phyloP scores from a whole-genome alignment of 2,329 filamentous ascomycete species.

The Fonsecaea nubica region DNA sequence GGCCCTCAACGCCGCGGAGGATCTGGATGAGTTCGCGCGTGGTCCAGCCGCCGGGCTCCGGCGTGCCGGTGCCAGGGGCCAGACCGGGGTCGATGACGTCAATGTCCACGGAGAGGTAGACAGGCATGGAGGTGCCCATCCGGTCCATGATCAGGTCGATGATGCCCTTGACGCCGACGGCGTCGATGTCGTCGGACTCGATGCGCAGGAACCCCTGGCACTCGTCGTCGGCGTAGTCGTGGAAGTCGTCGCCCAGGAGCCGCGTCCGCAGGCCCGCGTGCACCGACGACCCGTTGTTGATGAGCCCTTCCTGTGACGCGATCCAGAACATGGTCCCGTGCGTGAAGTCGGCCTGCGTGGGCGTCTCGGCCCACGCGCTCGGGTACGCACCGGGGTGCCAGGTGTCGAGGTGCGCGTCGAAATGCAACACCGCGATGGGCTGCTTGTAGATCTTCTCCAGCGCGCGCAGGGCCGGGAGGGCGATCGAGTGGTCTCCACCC shows the following conservation, averaged over 20 bases:
- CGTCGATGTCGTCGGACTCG: constrained; percentile 85
- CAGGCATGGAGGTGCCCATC: constrained; percentile 75
- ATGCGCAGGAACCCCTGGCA: constrained; percentile 81
- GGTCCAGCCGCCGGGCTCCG: constrained; percentile 90
- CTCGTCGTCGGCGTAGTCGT: constrained; percentile 75
- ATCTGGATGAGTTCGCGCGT: constrained; percentile 86
- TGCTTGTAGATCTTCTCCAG: constrained; percentile 67
- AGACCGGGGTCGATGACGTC: constrained; percentile 78
- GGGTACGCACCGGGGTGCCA: constrained; percentile 83
- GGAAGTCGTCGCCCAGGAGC: constrained; percentile 69
- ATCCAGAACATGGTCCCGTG: constrained; percentile 94
- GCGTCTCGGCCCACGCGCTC: constrained; percentile 67
- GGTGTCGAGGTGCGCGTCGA: constrained; percentile 81
- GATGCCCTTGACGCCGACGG: constrained; percentile 74
- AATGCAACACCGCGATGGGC: constrained; percentile 74
- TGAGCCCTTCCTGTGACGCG: constrained; percentile 78
- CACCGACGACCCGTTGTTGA: constrained; percentile 75
- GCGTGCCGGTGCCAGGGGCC: constrained; percentile 80
- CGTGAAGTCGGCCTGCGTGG: constrained; percentile 75
- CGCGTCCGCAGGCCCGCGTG: constrained; percentile 84
- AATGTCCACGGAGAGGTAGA: constrained; percentile 82
- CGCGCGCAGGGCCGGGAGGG: constrained; percentile 72
- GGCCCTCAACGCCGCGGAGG: constrained; percentile 76
- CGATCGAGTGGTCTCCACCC: constrained; percentile 75
- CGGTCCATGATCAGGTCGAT: constrained; percentile 72